These are phyloP conservation scores for Neostapfia colusana DNA, from an alignment of 176 grass and related monocot species.

Conservation along the genomic window DNA sequence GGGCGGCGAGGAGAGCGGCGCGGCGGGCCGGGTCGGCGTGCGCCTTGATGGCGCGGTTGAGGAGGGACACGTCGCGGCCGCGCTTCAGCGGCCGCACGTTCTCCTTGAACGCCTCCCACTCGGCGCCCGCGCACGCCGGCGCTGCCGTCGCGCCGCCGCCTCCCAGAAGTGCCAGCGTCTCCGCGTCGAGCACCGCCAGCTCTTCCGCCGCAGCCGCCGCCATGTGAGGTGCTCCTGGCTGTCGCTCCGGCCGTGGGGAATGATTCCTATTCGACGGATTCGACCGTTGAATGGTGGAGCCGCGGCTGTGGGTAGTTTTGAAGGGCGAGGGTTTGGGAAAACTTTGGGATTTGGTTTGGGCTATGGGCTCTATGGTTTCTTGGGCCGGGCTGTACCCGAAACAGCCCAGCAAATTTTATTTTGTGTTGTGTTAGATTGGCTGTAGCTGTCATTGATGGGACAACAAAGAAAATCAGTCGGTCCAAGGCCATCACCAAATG, in stretches of 20 bases:
- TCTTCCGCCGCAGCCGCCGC: conserved; percentile 33
- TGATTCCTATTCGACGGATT: conserved; percentile 39
- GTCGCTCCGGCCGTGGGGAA: conserved; percentile 2
- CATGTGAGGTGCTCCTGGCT: conserved; percentile 29
- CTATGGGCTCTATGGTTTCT: not conserved
- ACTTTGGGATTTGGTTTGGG: not conserved
- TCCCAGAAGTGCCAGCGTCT: conserved; percentile 40
- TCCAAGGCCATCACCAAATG: not conserved
- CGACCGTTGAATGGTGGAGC: conserved; percentile 35
- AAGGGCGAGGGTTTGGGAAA: not conserved
- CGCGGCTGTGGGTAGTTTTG: conserved; percentile 40
- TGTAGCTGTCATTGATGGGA: too few species aligned
- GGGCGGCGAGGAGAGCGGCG: conserved; percentile 51
- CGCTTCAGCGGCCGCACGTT: conserved; percentile 96
- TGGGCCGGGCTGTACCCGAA: not conserved
- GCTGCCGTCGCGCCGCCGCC: conserved; percentile 16
- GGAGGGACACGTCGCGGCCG: conserved; percentile 75
- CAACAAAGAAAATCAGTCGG: not conserved
- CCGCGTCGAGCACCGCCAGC: conserved; percentile 23
- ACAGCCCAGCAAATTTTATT: not conserved
- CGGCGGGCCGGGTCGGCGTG: conserved; percentile 49
- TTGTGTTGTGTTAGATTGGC: too few species aligned
- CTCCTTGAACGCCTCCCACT: conserved; percentile 90
- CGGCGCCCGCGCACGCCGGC: conserved; percentile 40
- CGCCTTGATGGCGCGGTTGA: conserved; percentile 73